Evolutionary conservation across 805 yeast genomes (phyloP), one percentile per base, ranked within the genome.

Genomic region (Wickerhamiella azymoides): DNA sequence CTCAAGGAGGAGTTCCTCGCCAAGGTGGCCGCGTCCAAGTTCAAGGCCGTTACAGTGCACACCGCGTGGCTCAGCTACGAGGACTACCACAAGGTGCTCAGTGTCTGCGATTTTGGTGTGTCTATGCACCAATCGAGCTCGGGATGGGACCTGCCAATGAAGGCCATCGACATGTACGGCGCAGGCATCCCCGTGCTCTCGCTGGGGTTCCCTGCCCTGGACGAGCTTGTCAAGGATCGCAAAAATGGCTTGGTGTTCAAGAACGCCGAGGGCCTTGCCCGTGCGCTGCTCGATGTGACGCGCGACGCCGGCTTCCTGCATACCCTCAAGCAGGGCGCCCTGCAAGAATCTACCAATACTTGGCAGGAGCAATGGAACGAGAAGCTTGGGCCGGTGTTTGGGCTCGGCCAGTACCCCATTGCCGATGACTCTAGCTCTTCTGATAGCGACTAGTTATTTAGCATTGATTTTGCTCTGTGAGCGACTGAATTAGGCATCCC

Each of bases 91-190:
- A 61, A 67, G 43, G 65, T 92, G 1, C 60, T 92, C 26, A 78
- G 79, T 2, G 64, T 77, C 2, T 89, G 95, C 3, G 96, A 92
- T 57, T 58, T 88, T 30, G 97, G 96, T 1, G 71, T 92, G 1
- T 89, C 97, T 1, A 66, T 92, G 50, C 99, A 92, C 62, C 74
- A 79, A 3, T 88, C 97, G 0, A 81, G 94, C 39, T 82, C 94
- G 39, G 98, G 99, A 0, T 70, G 83, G 47, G 99, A 92, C 57
- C 69, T 92, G 48, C 99, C 99, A 1, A 92, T 92, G 99, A 92
- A 92, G 62, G 83, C 92, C 30, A 80, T 89, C 5, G 99, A 92
- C 57, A 77, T 89, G 73, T 88, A 89, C 67, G 98, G 98, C 0
- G 83, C 92, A 52, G 97, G 97, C 0, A 66, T 92, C 10, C 99